Percentiles rank a stretch among this genome's conserved stretches.
Conservation (phyloP, 1,284 basidiomycete genomes). For the Ustilago nuda region DNA sequence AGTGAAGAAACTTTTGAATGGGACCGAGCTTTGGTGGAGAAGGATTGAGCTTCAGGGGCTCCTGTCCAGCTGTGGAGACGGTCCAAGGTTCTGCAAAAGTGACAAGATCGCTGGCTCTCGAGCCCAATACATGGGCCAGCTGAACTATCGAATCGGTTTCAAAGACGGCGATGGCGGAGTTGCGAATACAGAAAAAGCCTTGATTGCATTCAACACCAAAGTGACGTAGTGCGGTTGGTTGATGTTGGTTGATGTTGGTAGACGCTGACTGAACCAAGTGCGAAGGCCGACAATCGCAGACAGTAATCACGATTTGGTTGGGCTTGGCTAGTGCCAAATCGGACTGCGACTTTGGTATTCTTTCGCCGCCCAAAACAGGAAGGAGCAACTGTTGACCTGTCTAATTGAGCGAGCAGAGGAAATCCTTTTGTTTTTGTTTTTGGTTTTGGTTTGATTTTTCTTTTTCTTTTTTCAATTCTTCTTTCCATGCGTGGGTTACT, state of each 20-base stretch:
- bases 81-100: neutral
- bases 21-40: neutral
- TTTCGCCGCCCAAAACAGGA: neutral
- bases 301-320: neutral
- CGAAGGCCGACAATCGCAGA: slow-evolving; percentile 2
- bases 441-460: neutral
- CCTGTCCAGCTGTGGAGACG: neutral
- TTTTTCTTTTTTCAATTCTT: neutral
- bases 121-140: neutral
- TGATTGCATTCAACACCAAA: neutral
- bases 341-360: neutral
- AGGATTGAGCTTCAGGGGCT: neutral
- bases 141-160: neutral
- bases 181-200: neutral
- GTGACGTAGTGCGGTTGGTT: neutral
- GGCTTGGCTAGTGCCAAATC: neutral
- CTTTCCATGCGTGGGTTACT: neutral
- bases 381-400: neutral
- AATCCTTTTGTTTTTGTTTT: neutral
- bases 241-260: neutral
- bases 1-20: neutral
- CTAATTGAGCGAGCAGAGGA: slow-evolving; percentile 1
- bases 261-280: slow-evolving; percentile 3
- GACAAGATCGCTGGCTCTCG: neutral
- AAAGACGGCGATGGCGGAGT: neutral